Evolutionary conservation across 306 rosid species (phyloP).

Genomic region (Gastrolobium bilobum): DNA sequence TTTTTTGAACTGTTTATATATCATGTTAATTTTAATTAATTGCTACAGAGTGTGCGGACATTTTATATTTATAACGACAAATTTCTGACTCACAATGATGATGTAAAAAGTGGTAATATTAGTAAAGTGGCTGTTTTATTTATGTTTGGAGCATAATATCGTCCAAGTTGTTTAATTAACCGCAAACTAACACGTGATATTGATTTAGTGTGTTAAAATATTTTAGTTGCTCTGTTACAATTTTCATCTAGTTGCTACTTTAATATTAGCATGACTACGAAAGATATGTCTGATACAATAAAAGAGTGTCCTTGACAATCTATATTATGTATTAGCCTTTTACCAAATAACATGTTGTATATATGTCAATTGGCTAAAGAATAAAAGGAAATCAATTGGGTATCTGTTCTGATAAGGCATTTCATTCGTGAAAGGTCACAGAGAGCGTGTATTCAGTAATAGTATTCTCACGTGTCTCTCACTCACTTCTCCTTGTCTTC

Average conservation of each 20-base stretch:
- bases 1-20: not conserved
- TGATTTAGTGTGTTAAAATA: not conserved
- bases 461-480: constrained; percentile 46
- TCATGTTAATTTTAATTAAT: not conserved
- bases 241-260: not conserved
- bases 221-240: not conserved
- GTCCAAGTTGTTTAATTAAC: not conserved
- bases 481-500: constrained; percentile 30
- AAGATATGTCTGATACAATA: not conserved
- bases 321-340: too few species aligned
- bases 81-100: not conserved
- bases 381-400: not conserved
- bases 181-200: not conserved
- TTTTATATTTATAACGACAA: constrained; percentile 1
- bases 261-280: not conserved
- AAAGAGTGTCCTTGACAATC: too few species aligned
- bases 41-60: not conserved
- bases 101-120: not conserved
- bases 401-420: constrained; percentile 12
- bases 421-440: constrained; percentile 8
- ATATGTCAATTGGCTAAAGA: not conserved
- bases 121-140: not conserved
- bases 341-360: not conserved
- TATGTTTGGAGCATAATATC: not conserved
- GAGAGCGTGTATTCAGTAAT: constrained; percentile 28